These are phyloP conservation scores for Metarhizium brunneum DNA, from an alignment of 2,329 filamentous ascomycete species.

Conservation along the genomic window DNA sequence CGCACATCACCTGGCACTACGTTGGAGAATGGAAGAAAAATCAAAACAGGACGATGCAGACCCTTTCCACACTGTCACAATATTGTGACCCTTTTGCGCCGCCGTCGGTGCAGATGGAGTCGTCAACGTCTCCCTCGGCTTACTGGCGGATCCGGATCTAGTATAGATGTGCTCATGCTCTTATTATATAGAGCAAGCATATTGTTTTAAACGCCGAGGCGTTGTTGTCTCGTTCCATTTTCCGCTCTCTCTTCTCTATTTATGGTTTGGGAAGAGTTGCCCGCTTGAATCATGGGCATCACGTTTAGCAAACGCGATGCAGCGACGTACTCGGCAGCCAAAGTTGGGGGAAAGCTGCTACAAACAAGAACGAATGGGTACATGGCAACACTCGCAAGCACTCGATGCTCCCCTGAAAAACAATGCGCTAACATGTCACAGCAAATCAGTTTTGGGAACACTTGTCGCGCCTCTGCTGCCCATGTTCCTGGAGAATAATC, in stretches of 20 bases:
- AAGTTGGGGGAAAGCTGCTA: conserved; percentile 12
- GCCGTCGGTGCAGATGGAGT: neutral
- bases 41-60: too few species aligned
- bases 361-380: conserved; percentile 32
- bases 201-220: neutral
- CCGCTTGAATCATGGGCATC: neutral
- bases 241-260: neutral
- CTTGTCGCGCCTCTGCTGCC: conserved; percentile 27
- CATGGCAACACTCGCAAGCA: neutral
- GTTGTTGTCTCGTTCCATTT: neutral
- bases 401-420: neutral
- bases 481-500: conserved; percentile 37
- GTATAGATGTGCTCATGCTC: neutral
- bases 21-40: neutral
- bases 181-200: neutral
- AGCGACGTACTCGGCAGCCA: neutral
- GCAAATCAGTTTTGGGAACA: conserved; percentile 32
- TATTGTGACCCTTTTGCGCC: neutral
- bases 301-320: neutral
- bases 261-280: neutral
- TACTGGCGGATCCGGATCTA: neutral
- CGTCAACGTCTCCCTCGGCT: neutral
- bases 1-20: neutral
- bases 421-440: conserved; percentile 1
- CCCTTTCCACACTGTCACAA: neutral